Conservation (phyloP, 2,329 filamentous ascomycete genomes). For the Aureobasidium sp. region DNA sequence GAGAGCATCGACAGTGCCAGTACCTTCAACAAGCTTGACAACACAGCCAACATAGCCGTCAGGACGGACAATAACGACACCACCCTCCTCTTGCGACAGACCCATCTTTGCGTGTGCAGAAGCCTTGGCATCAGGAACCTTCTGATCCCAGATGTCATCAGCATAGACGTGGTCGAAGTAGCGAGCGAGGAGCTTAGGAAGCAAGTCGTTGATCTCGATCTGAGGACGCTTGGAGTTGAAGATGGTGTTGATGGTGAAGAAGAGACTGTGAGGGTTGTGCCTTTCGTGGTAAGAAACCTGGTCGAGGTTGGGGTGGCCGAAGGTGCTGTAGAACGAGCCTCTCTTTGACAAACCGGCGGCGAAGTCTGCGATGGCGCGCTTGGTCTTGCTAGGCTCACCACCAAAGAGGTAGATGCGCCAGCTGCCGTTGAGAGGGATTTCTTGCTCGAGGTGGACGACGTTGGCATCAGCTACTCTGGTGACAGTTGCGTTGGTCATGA, state of each 20-base stretch:
- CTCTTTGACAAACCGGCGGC: conserved; percentile 55
- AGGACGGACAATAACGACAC: conserved; percentile 74
- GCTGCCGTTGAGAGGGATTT: conserved; percentile 78
- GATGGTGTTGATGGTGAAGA: conserved; percentile 72
- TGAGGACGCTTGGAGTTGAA: conserved; percentile 58
- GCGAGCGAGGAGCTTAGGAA: conserved; percentile 61
- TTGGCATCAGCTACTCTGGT: conserved; percentile 85
- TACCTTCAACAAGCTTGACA: conserved; percentile 63
- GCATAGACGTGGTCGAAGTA: conserved; percentile 81
- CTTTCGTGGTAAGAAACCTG: conserved; percentile 66
- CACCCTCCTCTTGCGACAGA: conserved; percentile 62
- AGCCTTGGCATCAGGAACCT: conserved; percentile 60
- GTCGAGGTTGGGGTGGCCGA: conserved; percentile 52
- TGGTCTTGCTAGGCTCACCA: conserved; percentile 54
- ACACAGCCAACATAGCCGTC: conserved; percentile 82
- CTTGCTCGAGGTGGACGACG: conserved; percentile 81
- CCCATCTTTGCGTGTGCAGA: conserved; percentile 85
- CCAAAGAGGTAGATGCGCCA: conserved; percentile 82
- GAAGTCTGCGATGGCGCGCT: conserved; percentile 61
- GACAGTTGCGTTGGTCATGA: conserved; percentile 70
- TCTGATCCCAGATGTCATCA: conserved; percentile 68
- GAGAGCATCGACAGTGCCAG: conserved; percentile 71
- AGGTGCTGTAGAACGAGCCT: conserved; percentile 63
- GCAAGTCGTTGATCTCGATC: conserved; percentile 64
- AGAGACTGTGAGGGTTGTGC: conserved; percentile 75